Base-by-base conservation (phyloP, 768 basidiomycete genomes). In the Russula sp. region DNA sequence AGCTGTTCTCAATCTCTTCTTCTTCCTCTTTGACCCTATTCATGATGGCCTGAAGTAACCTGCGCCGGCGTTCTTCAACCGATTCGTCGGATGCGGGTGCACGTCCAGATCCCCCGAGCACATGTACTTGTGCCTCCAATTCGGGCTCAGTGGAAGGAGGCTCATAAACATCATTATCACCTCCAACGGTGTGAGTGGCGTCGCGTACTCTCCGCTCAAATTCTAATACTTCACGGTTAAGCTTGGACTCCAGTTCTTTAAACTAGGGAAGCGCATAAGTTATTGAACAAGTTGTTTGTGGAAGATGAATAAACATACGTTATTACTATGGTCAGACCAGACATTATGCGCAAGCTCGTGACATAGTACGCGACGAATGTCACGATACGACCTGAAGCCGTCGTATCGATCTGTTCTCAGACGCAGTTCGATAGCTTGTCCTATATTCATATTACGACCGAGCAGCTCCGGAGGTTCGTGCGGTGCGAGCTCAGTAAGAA, bases 401-500 rank as follows among this genome's bases (percentile, higher is more conserved):
- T 36, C 36, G 11, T 36, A 4, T 10, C 36, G 36, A 36, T 36
- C 10, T 34, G 36, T 36, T 34, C 10, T 34, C 34, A 34, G 34
- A 34, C 34, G 34, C 38, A 38, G 38, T 38, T 38, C 1, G 38
- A 38, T 77, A 42, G 91, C 74, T 68, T 84, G 76, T 0, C 89
- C 89, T 0, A 73, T 77, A 55, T 83, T 84, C 54, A 80, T 80
- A 69, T 91, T 91, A 44, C 89, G 77, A 0, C 90, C 90, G 3
- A 89, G 78, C 11, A 91, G 73, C 32, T 83, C 61, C 28, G 89
- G 88, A 62, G 87, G 80, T 70, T 90, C 89, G 62, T 89, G 88
- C 0, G 89, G 89, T 18, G 88, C 89, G 20, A 92, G 82, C 73
- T 92, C 89, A 1, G 89, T 90, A 50, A 91, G 76, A 3, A 87